A percentile compares a stretch with the other conserved stretches of the same genome.
Conservation (phyloP, 495 filamentous ascomycete species). For the Pseudomonodictys pantanalensis region DNA sequence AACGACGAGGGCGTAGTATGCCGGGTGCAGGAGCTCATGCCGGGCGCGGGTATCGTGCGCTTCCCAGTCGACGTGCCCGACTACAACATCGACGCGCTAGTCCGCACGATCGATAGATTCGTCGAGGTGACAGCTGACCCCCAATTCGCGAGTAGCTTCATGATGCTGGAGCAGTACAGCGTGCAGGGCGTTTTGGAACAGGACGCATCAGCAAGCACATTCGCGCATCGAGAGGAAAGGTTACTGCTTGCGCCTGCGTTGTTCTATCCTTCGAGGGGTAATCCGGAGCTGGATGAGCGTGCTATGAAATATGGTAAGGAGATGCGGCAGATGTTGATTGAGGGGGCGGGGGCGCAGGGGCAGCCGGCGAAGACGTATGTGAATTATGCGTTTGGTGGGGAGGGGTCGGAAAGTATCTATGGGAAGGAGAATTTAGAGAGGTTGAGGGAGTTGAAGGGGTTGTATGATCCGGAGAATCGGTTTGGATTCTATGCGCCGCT, state of each 20-base stretch:
- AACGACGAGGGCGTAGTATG: neutral
- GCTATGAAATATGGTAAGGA: neutral
- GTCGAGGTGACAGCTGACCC: neutral
- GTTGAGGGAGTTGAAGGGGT: neutral
- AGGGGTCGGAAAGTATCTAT: neutral
- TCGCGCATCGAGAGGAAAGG: neutral
- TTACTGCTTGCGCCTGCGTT: neutral
- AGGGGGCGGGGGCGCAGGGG: neutral
- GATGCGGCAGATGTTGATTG: neutral
- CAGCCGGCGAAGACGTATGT: neutral
- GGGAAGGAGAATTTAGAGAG: neutral
- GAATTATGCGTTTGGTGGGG: constrained; percentile 1
- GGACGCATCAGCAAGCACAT: neutral
- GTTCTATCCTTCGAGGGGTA: neutral
- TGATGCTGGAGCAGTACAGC: neutral
- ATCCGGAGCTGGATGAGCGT: neutral
- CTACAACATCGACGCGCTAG: neutral
- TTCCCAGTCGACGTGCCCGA: neutral
- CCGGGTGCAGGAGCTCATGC: neutral
- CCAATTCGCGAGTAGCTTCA: neutral
- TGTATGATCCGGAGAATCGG: neutral
- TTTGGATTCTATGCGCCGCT: neutral
- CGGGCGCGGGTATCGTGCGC: neutral
- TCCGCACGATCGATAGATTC: neutral
- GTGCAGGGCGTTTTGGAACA: neutral